Base-by-base conservation (phyloP, 2,329 filamentous ascomycete genomes). In the Aspergillus sp. region DNA sequence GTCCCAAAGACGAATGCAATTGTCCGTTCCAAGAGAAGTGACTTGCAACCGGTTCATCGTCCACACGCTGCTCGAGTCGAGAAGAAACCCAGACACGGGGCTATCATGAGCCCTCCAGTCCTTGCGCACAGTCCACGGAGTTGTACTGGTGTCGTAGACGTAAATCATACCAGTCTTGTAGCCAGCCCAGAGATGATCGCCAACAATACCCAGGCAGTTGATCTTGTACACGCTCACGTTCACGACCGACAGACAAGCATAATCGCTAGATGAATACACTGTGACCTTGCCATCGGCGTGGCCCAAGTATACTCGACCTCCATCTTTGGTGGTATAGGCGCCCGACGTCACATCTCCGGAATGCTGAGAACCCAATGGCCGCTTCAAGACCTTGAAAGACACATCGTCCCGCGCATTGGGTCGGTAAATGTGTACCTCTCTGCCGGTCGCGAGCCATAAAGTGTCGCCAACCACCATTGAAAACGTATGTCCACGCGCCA, bases 201-300 rank as follows among this genome's bases (percentile, higher is more conserved):
- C 92, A 3, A 91, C 88, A 8, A 90, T 89, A 2, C 86, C 83
- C 49, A 99, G 77, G 33, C 88, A 86, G 67, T 91, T 96, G 71
- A 99, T 95, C 73, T 96, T 97, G 80, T 95, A 97, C 13, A 92
- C 82, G 70, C 91, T 97, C 61, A 96, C 82, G 63, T 85, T 96
- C 54, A 97, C 77, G 33, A 95, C 79, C 4, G 83, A 84, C n/a
- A 95, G 66, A 62, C 90, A 96, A 0, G 84, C 75, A 66, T 88
- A 94, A 63, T 92, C 85, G 20, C 79, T 81, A 20, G 83, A 83
- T 2, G 90, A 93, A 72, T 95, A 97, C n/a, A 97, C 85, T 53
- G 89, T 94, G 50, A 99, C 84, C 69, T 96, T 96, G 45, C 94
- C 94, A 69, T 99, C 94, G 11, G 83, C 84, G 67, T 99, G 94